A percentile compares a stretch with the other conserved stretches of the same genome.
phyloP scores from a whole-genome alignment of 805 yeast genomes.

The Candida lessepsii region DNA sequence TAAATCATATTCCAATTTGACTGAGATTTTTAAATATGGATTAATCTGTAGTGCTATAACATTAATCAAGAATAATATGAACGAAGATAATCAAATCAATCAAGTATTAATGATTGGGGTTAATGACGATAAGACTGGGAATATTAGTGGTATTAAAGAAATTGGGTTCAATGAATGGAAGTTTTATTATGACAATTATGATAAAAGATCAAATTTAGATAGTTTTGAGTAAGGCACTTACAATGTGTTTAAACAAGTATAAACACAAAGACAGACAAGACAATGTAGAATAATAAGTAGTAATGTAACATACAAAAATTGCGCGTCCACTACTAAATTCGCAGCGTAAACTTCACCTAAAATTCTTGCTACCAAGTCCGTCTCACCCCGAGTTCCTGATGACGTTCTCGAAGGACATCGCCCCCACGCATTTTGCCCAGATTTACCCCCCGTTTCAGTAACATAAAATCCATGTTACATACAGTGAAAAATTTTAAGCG shows the following conservation, averaged over 20 bases:
- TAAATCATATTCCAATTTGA: constrained; percentile 50
- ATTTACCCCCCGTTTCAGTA: too few species aligned
- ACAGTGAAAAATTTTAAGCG: not conserved
- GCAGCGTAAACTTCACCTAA: too few species aligned
- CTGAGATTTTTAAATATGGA: constrained; percentile 55
- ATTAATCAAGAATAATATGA: constrained; percentile 37
- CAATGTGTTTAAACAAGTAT: too few species aligned
- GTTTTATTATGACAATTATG: constrained; percentile 36
- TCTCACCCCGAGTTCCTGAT: too few species aligned
- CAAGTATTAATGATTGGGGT: constrained; percentile 39
- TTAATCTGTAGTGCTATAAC: constrained; percentile 56
- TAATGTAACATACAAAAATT: too few species aligned
- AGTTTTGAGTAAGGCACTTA: not conserved
- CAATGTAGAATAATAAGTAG: too few species aligned
- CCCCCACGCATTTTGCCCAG: too few species aligned
- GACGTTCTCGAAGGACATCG: too few species aligned
- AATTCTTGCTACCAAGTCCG: too few species aligned
- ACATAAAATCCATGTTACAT: constrained; percentile 1
- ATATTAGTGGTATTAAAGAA: constrained; percentile 35
- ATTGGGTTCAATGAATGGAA: constrained; percentile 44
- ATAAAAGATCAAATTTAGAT: constrained; percentile 16
- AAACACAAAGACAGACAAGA: too few species aligned
- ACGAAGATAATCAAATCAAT: constrained; percentile 27
- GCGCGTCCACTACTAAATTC: too few species aligned
- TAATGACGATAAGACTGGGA: constrained; percentile 30